Evolutionary conservation across 139 green algal genomes (phyloP).

Genomic region (Coelastrella sp.): DNA sequence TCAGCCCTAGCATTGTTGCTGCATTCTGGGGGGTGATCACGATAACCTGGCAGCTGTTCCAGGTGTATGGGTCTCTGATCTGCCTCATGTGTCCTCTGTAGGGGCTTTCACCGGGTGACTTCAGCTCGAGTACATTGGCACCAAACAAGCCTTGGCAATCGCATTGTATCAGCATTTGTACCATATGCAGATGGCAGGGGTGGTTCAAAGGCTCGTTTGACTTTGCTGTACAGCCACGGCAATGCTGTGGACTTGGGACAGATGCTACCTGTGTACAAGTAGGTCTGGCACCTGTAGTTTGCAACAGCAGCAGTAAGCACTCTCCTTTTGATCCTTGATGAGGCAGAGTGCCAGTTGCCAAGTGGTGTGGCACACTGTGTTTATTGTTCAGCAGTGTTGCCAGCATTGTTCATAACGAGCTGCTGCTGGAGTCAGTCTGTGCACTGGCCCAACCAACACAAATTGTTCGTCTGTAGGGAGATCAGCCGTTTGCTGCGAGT

Average conservation of each 20-base stretch:
- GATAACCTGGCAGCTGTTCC: no score
- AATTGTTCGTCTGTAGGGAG: constrained; percentile 52
- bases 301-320: background rate
- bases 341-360: no score
- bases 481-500: constrained; percentile 73
- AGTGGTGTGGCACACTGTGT: background rate
- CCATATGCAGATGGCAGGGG: constrained; percentile 50
- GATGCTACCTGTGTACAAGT: constrained; percentile 88
- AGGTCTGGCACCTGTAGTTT: background rate
- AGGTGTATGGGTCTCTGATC: no score
- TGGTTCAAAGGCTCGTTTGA: constrained; percentile 46
- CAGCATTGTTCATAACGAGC: background rate
- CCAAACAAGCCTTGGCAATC: constrained; percentile 4
- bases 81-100: background rate
- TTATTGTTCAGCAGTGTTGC: background rate
- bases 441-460: background rate
- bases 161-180: constrained; percentile 74
- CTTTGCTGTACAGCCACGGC: constrained; percentile 92
- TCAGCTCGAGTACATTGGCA: constrained; percentile 41
- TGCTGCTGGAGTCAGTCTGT: background rate
- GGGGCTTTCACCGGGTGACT: constrained; percentile 47
- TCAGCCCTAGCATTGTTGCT: no score
- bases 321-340: no score
- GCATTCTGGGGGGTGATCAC: no score
- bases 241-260: constrained; percentile 95